Evolutionary conservation across 345 rosid genomes (phyloP).

Genomic region (Camelina laxa): DNA sequence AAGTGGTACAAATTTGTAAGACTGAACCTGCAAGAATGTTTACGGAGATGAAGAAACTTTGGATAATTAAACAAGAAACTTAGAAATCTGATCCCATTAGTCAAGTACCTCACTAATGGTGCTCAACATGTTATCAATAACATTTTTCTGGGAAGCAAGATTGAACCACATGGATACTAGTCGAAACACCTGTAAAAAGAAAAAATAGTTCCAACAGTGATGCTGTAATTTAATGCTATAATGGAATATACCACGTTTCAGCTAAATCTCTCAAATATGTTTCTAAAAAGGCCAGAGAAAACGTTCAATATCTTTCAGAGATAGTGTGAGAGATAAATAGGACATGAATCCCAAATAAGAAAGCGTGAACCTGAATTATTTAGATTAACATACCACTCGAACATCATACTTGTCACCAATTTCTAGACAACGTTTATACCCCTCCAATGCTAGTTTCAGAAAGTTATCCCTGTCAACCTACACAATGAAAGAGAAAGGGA

Average conservation of each 20-base stretch:
- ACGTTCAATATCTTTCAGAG: slow-evolving; percentile 15
- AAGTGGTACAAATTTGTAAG: slow-evolving; percentile 89
- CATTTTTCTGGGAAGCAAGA: slow-evolving; percentile 72
- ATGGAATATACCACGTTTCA: slow-evolving; percentile 16
- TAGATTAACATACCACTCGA: slow-evolving; percentile 73
- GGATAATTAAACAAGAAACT: slow-evolving; percentile 14
- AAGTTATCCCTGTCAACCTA: slow-evolving; percentile 94
- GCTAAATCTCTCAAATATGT: slow-evolving; percentile 15
- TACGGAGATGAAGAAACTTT: slow-evolving; percentile 4
- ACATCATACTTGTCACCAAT: slow-evolving; percentile 92
- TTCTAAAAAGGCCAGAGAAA: slow-evolving; percentile 14
- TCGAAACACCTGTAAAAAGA: slow-evolving; percentile 76
- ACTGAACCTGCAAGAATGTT: slow-evolving; percentile 68
- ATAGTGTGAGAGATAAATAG: slow-evolving; percentile 3
- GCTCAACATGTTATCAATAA: slow-evolving; percentile 69
- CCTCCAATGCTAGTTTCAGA: slow-evolving; percentile 88
- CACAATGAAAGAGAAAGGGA: slow-evolving; percentile 18
- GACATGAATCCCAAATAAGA: slow-evolving; percentile 23
- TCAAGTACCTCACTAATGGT: slow-evolving; percentile 72
- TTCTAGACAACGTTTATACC: slow-evolving; percentile 83
- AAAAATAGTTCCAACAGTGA: slow-evolving; percentile 19
- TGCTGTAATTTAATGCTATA: slow-evolving; percentile 8
- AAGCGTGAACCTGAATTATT: slow-evolving; percentile 10
- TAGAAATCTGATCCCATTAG: slow-evolving; percentile 20
- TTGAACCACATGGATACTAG: slow-evolving; percentile 87